Base-by-base conservation (phyloP, 495 filamentous ascomycete genomes). In the Neurospora sp. region DNA sequence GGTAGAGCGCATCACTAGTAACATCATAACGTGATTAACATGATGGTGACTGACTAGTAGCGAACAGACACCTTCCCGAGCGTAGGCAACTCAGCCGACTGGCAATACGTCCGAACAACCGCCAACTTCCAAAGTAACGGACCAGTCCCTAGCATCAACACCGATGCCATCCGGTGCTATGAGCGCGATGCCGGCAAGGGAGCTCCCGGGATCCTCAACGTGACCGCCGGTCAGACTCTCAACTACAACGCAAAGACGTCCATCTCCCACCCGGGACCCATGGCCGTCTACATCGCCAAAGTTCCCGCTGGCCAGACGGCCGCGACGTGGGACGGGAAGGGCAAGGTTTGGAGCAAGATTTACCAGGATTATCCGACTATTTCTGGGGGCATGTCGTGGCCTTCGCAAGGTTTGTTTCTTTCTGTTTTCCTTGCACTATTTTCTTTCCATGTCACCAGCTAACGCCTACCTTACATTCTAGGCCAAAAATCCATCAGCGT, bases 201-300 rank as follows among this genome's bases (percentile, higher is more conserved):
- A 2, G 82, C 81, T 20, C 78, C 81, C 0, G 77, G 81, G 6
- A 83, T 79, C 53, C 79, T 81, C 53, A 79, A 76, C 71, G 84
- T 87, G n/a, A 79, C 79, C 11, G 86, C 86, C 31, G 86, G 86
- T 7, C 71, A 73, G n/a, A 79, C 76, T 37, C 46, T 88, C 61
- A 75, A 76, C 46, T 88, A 85, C 82, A 82, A 81, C 44, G 83
- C 83, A 31, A 80, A 80, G 40, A 76, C 83, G 3, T 84, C 70
- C 70, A 84, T 88, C 74, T 83, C 81, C 22, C 86, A 88, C 70
- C 85, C 84, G 22, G 86, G 86, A 31, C 86, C 86, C 12, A 80
- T 87, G 72, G 78, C 79, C 38, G 81, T 87, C 48, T 88, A 87
- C 77, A 86, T 88, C 79, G 86, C 85, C 72, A 86, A 87, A 76